Evolutionary conservation across 208 protist genomes (phyloP).

Genomic region (Pavlovales sp.): DNA sequence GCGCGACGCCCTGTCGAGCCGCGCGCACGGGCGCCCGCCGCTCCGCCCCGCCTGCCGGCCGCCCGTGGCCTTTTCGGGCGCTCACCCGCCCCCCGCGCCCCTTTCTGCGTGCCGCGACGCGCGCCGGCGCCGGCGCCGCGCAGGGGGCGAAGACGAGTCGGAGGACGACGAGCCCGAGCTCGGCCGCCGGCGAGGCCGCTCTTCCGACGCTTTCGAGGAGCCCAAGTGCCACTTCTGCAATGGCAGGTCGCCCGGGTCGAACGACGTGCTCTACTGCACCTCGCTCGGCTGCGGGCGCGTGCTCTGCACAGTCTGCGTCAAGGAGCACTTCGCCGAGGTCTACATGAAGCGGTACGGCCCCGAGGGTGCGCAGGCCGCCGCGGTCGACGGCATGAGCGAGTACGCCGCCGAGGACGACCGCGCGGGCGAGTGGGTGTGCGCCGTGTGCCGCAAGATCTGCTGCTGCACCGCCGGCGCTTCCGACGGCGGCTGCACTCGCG

Average conservation of each 20-base stretch:
- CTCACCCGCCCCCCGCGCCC: too few relatives aligned
- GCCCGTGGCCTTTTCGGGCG: too few relatives aligned
- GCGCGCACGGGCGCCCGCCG: too few relatives aligned
- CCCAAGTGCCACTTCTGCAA: slow-evolving; percentile 1
- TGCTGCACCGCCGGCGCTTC: neutral
- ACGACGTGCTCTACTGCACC: neutral
- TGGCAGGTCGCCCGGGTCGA: neutral
- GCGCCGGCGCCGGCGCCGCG: too few relatives aligned
- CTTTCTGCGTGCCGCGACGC: too few relatives aligned
- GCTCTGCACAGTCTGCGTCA: neutral
- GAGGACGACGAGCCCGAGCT: neutral
- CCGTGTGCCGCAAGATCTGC: neutral
- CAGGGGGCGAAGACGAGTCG: neutral
- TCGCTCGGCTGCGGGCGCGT: neutral
- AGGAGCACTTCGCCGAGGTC: neutral
- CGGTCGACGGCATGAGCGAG: neutral
- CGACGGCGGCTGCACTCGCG: neutral
- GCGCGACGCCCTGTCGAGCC: too few relatives aligned
- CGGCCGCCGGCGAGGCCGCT: neutral
- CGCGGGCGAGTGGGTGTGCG: neutral
- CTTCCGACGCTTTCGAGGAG: neutral
- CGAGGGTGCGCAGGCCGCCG: neutral
- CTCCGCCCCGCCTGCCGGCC: too few relatives aligned
- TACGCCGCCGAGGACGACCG: neutral
- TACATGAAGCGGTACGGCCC: neutral